A percentile compares a stretch with the other conserved stretches of the same genome.
These are phyloP conservation scores for Ceratocystis destructans DNA, from an alignment of 2,329 filamentous ascomycete species.

Conservation along the genomic window DNA sequence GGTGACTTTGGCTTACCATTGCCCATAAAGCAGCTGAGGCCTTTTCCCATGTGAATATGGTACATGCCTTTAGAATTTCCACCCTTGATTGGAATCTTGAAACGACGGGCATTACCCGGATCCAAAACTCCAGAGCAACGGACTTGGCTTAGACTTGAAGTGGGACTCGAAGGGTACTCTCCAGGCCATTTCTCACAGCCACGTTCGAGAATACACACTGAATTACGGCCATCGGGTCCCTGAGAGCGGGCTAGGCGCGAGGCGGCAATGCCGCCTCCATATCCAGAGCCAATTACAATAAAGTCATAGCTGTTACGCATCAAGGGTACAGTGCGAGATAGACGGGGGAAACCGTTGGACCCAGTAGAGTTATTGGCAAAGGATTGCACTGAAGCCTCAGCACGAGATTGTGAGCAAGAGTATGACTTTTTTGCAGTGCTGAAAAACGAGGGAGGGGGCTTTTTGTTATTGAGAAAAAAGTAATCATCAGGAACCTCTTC, in stretches of 20 bases:
- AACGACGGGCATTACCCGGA: conserved; percentile 27
- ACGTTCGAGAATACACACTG: conserved; percentile 50
- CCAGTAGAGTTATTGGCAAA: conserved; percentile 15
- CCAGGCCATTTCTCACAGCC: conserved; percentile 54
- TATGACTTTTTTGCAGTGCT: conserved; percentile 13
- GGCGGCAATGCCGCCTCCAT: conserved; percentile 53
- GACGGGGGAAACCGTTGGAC: conserved; percentile 25
- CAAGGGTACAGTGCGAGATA: conserved; percentile 43
- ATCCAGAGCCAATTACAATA: conserved; percentile 55
- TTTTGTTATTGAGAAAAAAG: conserved; percentile 14
- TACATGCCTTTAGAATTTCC: conserved; percentile 49
- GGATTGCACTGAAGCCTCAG: conserved; percentile 16
- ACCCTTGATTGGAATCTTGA: conserved; percentile 31
- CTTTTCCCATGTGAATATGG: conserved; percentile 48
- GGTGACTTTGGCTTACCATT: conserved; percentile 34
- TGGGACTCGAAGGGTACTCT: conserved; percentile 41
- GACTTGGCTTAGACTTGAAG: conserved; percentile 37
- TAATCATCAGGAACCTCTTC: conserved; percentile 12
- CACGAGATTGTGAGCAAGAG: conserved; percentile 15
- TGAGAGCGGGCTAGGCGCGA: conserved; percentile 44
- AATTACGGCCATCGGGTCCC: conserved; percentile 29
- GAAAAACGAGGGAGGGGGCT: conserved; percentile 6
- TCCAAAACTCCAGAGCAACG: conserved; percentile 43
- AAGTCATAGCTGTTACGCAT: conserved; percentile 48
- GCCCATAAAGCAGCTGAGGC: conserved; percentile 48